Percentiles rank a stretch among this genome's conserved stretches.
Conservation (phyloP, 345 rosid species). For the Cardiospermum halicacabum region DNA sequence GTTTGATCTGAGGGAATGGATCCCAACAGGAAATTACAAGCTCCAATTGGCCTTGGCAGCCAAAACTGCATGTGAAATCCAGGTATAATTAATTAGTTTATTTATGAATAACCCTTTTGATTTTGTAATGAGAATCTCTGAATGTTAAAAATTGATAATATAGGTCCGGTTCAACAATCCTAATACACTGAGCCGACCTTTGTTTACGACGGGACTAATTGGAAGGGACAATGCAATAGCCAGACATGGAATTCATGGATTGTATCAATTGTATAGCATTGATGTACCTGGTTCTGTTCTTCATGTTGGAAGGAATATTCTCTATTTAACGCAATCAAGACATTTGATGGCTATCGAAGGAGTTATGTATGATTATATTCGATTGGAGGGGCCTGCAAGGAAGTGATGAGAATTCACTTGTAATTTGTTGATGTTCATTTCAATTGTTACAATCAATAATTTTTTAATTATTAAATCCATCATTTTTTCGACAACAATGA, state of each 20-base stretch:
- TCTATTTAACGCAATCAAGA: constrained; percentile 65
- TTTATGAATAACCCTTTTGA: no score
- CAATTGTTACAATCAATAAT: no score
- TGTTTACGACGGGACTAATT: constrained; percentile 45
- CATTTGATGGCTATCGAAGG: constrained; percentile 37
- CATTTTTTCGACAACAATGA: no score
- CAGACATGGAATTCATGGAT: constrained; percentile 82
- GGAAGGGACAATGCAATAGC: constrained; percentile 82
- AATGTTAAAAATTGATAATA: no score
- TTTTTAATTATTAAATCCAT: no score
- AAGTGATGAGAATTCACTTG: no score
- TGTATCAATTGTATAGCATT: constrained; percentile 59
- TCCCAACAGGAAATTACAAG: constrained; percentile 36
- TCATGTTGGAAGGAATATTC: constrained; percentile 36
- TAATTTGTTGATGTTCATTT: no score
- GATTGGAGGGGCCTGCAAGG: constrained; percentile 57
- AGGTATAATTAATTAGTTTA: no score
- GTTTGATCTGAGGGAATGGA: constrained; percentile 34
- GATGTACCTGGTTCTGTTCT: constrained; percentile 37
- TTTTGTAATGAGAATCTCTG: no score
- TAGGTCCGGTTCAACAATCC: constrained; percentile 54
- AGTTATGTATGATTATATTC: constrained; percentile 83
- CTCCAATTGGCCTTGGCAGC: constrained; percentile 74
- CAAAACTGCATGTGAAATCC: constrained; percentile 41
- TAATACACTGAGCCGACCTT: constrained; percentile 7